Evolutionary conservation across 257 asterid species (phyloP), one percentile per base, ranked within the genome.

Genomic region (Scutellaria barbata): DNA sequence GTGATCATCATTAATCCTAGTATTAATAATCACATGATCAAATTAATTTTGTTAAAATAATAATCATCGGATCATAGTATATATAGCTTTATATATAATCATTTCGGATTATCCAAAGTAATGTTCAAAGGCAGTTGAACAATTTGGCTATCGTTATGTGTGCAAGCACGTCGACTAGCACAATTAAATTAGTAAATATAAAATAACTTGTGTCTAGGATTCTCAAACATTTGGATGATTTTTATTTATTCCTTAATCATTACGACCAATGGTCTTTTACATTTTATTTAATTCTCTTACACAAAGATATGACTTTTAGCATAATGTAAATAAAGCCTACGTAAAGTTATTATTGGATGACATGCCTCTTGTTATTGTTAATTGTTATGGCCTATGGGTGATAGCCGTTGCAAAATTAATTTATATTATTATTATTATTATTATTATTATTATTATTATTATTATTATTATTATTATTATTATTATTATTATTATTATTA

Each of bases 81-180:
- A 30, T 30, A 22, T 22, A 22, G 25, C 25, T 22, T 22, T 22
- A 22, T 22, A 1, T 17, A 30, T 42, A 41, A 69, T 64, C 61
- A 69, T 74, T 71, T 67, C 30, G 52, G 48, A 18, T 41, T 35
- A 68, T 78, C 76, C 55, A 63, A 78, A 30, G 41, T 47, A 51
- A 63, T 69, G 48, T 69, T 33, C 52, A 47, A 74, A 14, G 48
- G 46, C 10, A 74, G 35, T 63, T 8, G 9, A 75, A 57, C 66
- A 42, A 43, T 40, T 51, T 58, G 60, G 63, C 8, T 10, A 52
- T 45, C 70, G 62, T 39, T 48, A 68, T 74, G 76, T 79, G 63
- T 73, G 78, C 82, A 77, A 67, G 82, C 82, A 77, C 75, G 82
- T 71, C 81, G 77, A 67, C 37, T 13, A 46, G 41, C 40, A 22